These are phyloP conservation scores for Paramecium biaurelia DNA, from an alignment of 73 alveolate species.

Conservation along the genomic window DNA sequence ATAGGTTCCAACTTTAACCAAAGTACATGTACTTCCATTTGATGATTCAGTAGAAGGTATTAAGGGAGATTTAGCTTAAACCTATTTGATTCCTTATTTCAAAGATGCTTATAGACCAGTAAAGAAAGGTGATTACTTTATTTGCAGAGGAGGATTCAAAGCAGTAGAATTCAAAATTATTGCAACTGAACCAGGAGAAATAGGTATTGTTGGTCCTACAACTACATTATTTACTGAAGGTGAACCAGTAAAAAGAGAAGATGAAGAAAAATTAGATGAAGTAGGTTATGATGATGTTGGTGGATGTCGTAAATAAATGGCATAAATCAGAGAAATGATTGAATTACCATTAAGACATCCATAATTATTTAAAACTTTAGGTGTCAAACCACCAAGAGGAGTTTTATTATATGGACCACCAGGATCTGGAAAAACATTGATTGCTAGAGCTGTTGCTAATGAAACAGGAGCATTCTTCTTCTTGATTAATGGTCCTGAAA, in stretches of 20 bases:
- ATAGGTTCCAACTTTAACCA: slow-evolving; percentile 90
- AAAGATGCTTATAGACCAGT: slow-evolving; percentile 98
- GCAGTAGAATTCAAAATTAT: slow-evolving; percentile 98
- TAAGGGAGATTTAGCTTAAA: slow-evolving; percentile 95
- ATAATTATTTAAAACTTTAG: slow-evolving; percentile 94
- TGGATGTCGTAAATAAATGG: slow-evolving; percentile 99
- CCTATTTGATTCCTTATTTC: slow-evolving; percentile 97
- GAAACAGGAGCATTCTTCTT: slow-evolving; percentile 96
- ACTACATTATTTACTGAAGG: slow-evolving; percentile 98
- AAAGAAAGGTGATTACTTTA: slow-evolving; percentile 96
- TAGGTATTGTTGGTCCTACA: slow-evolving; percentile 97
- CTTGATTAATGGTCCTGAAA: slow-evolving; percentile 89
- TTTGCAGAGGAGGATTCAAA: slow-evolving; percentile 98
- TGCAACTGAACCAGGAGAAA: slow-evolving; percentile 98
- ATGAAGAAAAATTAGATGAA: slow-evolving; percentile 93
- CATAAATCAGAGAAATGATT: slow-evolving; percentile 96
- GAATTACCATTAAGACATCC: slow-evolving; percentile 99
- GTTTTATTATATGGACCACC: slow-evolving; percentile 97
- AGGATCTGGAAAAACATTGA: slow-evolving; percentile 94
- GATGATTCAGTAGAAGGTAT: slow-evolving; percentile 98
- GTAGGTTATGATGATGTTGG: slow-evolving; percentile 99
- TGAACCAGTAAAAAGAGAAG: slow-evolving; percentile 95
- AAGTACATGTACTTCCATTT: slow-evolving; percentile 95
- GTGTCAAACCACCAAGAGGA: slow-evolving; percentile 99
- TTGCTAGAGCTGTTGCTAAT: slow-evolving; percentile 98